Conservation (phyloP, 768 basidiomycete genomes). For the Hygrophoropsis aurantiaca region DNA sequence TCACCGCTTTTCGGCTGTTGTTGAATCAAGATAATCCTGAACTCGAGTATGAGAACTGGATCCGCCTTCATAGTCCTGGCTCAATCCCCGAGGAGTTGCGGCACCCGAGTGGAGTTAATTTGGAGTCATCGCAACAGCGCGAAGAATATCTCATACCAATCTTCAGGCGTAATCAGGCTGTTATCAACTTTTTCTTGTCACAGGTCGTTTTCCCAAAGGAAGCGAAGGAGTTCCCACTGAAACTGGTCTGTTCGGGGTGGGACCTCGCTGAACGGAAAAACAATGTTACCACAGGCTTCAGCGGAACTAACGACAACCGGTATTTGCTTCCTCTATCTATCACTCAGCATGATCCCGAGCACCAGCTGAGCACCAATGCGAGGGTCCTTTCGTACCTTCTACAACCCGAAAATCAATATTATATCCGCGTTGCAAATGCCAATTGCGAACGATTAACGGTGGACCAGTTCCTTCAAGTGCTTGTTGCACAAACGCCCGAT, state of each 20-base stretch:
- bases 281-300: slow-evolving; percentile 23
- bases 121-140: slow-evolving; percentile 28
- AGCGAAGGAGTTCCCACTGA: slow-evolving; percentile 22
- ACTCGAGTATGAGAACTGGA: slow-evolving; percentile 19
- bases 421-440: slow-evolving; percentile 11
- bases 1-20: slow-evolving; percentile 14
- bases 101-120: slow-evolving; percentile 20
- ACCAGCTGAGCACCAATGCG: slow-evolving; percentile 42
- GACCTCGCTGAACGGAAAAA: slow-evolving; percentile 22
- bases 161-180: slow-evolving; percentile 16
- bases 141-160: slow-evolving; percentile 7
- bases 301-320: slow-evolving; percentile 33
- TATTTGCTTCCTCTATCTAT: slow-evolving; percentile 19
- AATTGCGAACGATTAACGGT: slow-evolving; percentile 15
- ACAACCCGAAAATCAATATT: slow-evolving; percentile 15
- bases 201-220: slow-evolving; percentile 25
- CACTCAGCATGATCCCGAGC: slow-evolving; percentile 27
- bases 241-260: slow-evolving; percentile 28
- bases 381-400: slow-evolving; percentile 19
- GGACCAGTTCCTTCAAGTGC: slow-evolving; percentile 23
- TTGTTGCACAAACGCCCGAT: slow-evolving; percentile 31
- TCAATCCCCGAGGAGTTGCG: slow-evolving; percentile 19
- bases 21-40: slow-evolving; percentile 18
- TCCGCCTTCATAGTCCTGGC: slow-evolving; percentile 4
- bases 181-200: slow-evolving; percentile 27